Evolutionary conservation across 2,329 filamentous ascomycete genomes (phyloP), one percentile per base, ranked within the genome.

Genomic region (Cercospora zeae-maydis): DNA sequence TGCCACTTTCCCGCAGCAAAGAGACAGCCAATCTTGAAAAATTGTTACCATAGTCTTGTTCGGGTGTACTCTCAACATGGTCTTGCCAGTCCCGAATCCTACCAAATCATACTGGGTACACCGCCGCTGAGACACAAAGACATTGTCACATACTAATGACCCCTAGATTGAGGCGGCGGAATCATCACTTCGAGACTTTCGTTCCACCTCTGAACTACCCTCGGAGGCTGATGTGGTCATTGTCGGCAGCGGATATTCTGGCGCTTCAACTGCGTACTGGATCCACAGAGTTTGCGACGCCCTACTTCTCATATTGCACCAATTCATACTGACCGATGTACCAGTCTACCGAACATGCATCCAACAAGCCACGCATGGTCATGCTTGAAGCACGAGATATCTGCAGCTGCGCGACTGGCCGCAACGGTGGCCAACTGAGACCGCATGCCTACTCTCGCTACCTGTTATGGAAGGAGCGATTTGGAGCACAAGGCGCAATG

Each of bases 231-330:
- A 82, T 71, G 78, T 82, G 11, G 72, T 74, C 7, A 81, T 84
- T 39, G 71, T 83, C n/a, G 82, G 82, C 16, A 81, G 81, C n/a
- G 82, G 82, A 11, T 82, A 82, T 58, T 71, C 73, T 34, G 74
- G 78, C 8, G 69, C 71, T 21, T 59, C 73, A 6, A 64, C 69
- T 4, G 71, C 73, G 11, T 73, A 73, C 47, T 74, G 71, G 69
- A 61, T 75, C 4, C 66, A 71, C 37, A 72, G 72, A 61, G 71
- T 65, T 59, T 34, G 53, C 59, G 13, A 24, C 30, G 19, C 21
- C 21, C 42, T 9, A 42, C 27, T 14, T 31, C 30, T 4, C 14
- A 13, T 13, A n/a, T 27, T 31, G 21, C 19, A 33, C 2, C 16
- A 52, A 51, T 6, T 47, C 39, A 51, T 52, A 57, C 30, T 34